Conservation (phyloP, 2,329 filamentous ascomycete genomes). For the Aspergillus sp. region DNA sequence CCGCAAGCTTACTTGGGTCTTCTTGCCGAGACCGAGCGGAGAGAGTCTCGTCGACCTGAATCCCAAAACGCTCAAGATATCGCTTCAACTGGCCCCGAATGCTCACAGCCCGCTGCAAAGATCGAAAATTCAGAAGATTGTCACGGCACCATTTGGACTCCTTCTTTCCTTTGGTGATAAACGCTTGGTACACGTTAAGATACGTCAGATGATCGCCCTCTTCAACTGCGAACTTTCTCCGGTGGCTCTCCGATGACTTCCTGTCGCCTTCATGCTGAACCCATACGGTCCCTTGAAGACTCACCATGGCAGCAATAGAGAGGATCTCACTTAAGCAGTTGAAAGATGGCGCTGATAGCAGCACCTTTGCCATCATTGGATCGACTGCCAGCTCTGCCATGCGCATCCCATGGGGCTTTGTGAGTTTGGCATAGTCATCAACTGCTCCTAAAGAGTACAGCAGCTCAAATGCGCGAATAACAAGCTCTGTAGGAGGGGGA, state of each 20-base stretch:
- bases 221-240: conserved; percentile 82
- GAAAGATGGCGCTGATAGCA: conserved; percentile 74
- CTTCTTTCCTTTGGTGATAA: conserved; percentile 78
- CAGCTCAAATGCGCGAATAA: conserved; percentile 83
- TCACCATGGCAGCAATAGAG: conserved; percentile 92
- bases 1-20: conserved; percentile 55
- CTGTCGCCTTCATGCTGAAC: conserved; percentile 76
- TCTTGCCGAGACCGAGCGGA: conserved; percentile 34
- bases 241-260: conserved; percentile 70
- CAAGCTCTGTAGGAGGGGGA: conserved; percentile 78
- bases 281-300: conserved; percentile 79
- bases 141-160: conserved; percentile 85
- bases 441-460: conserved; percentile 84
- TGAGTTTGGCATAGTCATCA: conserved; percentile 87
- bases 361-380: conserved; percentile 91
- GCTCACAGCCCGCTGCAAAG: conserved; percentile 77
- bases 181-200: conserved; percentile 89
- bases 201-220: conserved; percentile 94
- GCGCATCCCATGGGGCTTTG: conserved; percentile 77
- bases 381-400: conserved; percentile 95
- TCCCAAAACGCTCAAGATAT: conserved; percentile 81
- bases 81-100: conserved; percentile 83
- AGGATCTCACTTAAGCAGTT: conserved; percentile 82
- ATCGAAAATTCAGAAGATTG: conserved; percentile 83
- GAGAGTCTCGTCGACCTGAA: conserved; percentile 65